phyloP scores from a whole-genome alignment of 768 basidiomycete genomes.

The Leccinum ochraceum region DNA sequence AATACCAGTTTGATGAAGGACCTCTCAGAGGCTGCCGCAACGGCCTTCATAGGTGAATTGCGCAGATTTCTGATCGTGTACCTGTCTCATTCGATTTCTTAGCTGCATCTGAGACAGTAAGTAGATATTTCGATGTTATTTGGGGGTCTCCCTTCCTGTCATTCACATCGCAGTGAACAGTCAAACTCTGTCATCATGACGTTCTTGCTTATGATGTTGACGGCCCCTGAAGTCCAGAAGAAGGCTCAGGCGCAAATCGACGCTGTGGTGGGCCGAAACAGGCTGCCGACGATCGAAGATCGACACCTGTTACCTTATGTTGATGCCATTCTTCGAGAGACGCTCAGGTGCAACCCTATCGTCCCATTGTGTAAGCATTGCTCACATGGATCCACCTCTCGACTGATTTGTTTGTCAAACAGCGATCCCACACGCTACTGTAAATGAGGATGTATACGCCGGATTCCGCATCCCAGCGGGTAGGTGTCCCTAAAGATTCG shows the following conservation, averaged over 20 bases:
- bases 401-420: not conserved
- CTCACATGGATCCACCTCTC: not conserved
- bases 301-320: constrained; percentile 21
- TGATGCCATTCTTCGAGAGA: constrained; percentile 23
- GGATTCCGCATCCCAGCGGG: constrained; percentile 54
- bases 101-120: constrained; percentile 26
- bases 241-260: constrained; percentile 28
- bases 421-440: constrained; percentile 35
- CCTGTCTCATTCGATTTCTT: constrained; percentile 2
- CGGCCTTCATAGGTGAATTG: constrained; percentile 20
- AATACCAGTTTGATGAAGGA: constrained; percentile 11
- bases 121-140: not conserved
- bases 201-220: constrained; percentile 23
- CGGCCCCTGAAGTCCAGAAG: constrained; percentile 16
- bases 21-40: constrained; percentile 25
- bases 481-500: not conserved
- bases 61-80: not conserved
- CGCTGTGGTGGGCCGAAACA: constrained; percentile 13
- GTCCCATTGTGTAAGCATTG: constrained; percentile 17
- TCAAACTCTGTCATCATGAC: constrained; percentile 26
- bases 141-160: not conserved
- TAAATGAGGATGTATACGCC: constrained; percentile 44
- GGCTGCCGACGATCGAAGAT: constrained; percentile 18
- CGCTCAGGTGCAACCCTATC: constrained; percentile 16
- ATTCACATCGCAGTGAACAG: constrained; percentile 9